Base-by-base conservation (phyloP, 768 basidiomycete species). In the Lactarius indigo region DNA sequence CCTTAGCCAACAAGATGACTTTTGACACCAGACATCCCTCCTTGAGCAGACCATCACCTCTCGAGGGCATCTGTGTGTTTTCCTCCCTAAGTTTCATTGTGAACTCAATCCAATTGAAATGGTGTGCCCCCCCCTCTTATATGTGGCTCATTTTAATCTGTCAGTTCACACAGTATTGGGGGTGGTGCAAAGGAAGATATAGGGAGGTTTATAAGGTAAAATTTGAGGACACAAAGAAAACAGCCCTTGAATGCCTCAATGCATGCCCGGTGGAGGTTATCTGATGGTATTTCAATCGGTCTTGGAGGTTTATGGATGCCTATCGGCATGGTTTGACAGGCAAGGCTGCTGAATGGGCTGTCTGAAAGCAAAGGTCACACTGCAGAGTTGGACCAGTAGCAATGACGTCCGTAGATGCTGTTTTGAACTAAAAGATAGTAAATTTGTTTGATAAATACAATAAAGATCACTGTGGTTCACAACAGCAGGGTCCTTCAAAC, bases 61-160 rank as follows among this genome's bases (percentile, higher is more conserved):
- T 3, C 2, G 3, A 2, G 60, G 60, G 3, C 47, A 61, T 39
- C 3, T 35, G 2, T 61, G 60, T 12, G 1, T 61, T 3, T 52
- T 59, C 20, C 58, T 41, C 2, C 26, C 39, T 2, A 26, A 41
- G 12, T 42, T 59, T 28, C 58, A 59, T 20, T 61, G 59, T 50
- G 59, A 61, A 37, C 31, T 61, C 2, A 61, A 61, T 50, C 44
- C 31, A 0, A 61, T 61, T 35, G 44, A 61, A 7, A 61, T 50
- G 59, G 57, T 59, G 39, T 31, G 0, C 20, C 18, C 20, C 30
- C 8, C 12, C 28, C 44, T 42, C 41, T 59, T 3, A 3, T 10
- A 3, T 18, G 31, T 12, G 5, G 9, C 18, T 42, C n/a, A 42
- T 18, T 42, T 42, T 18, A 12, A 59, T 18, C 0, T 30, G 42